Percentiles rank a stretch among this genome's conserved stretches.
These are phyloP conservation scores for Cordyceps cateniannulata DNA, from an alignment of 2,329 filamentous ascomycete species.

Conservation along the genomic window DNA sequence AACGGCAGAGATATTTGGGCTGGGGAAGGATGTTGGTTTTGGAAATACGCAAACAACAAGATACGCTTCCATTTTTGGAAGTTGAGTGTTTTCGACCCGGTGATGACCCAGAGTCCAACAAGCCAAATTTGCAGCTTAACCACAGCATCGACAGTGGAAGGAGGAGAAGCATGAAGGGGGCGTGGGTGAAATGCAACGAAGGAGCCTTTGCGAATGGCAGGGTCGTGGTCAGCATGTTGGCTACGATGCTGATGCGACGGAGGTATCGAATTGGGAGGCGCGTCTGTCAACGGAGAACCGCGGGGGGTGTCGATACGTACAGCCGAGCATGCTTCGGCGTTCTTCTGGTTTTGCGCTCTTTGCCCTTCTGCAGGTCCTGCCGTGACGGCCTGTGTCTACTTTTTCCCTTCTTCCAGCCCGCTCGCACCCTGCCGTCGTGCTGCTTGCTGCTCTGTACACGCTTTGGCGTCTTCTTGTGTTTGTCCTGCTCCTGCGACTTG, in stretches of 20 bases:
- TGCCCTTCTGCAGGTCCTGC: not conserved
- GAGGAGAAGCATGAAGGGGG: conserved; percentile 2
- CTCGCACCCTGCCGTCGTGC: not conserved
- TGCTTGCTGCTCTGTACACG: not conserved
- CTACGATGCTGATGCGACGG: not conserved
- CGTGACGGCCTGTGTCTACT: not conserved
- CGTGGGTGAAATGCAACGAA: not conserved
- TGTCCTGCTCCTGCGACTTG: conserved; percentile 12
- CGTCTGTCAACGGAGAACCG: not conserved
- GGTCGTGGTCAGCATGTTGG: not conserved
- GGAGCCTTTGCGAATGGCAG: not conserved
- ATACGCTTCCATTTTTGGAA: conserved; percentile 13
- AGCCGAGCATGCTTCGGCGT: not conserved
- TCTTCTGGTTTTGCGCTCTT: not conserved
- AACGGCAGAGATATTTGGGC: not conserved
- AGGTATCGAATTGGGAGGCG: not conserved
- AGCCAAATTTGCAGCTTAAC: conserved; percentile 52
- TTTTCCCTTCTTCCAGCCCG: not conserved
- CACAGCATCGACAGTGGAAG: conserved; percentile 20
- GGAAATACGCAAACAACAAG: conserved; percentile 7
- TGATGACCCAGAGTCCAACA: conserved; percentile 49
- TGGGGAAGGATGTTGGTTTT: not conserved
- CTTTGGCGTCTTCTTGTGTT: not conserved
- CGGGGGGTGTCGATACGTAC: not conserved
- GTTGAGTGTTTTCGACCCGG: conserved; percentile 25